Percentiles rank a stretch among this genome's conserved stretches.
Evolutionary conservation across 2,329 filamentous ascomycete genomes (phyloP).

Genomic region (Xylaria sp.): DNA sequence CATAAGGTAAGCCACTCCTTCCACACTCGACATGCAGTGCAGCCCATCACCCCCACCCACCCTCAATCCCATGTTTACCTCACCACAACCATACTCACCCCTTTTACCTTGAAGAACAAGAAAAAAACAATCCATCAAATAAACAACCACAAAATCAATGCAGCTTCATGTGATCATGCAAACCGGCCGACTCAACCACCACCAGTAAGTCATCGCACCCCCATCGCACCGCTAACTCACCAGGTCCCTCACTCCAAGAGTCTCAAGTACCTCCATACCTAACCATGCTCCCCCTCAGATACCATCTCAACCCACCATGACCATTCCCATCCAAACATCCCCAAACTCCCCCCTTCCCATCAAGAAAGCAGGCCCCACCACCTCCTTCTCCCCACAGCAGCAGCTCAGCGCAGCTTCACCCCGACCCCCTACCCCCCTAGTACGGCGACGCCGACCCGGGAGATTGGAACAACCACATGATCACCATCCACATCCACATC

Average conservation of each 20-base stretch:
- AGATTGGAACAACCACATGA: neutral
- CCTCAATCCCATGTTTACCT: neutral
- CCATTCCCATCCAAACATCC: too few relatives aligned
- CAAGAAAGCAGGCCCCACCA: too few relatives aligned
- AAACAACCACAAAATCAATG: neutral
- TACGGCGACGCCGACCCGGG: neutral
- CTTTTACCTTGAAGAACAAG: neutral
- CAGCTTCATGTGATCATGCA: neutral
- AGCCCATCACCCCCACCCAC: neutral
- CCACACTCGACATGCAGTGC: neutral
- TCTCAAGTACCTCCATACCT: too few relatives aligned
- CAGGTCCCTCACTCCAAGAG: too few relatives aligned
- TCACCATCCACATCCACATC: too few relatives aligned
- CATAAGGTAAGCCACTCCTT: neutral
- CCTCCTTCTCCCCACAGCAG: conserved; percentile 1
- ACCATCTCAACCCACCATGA: too few relatives aligned
- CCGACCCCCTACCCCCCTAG: conserved; percentile 2
- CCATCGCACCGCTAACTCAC: neutral
- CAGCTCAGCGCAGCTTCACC: neutral
- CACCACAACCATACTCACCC: neutral
- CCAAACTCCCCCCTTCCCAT: too few relatives aligned
- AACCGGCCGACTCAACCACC: neutral
- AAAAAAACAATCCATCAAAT: neutral
- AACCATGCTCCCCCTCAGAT: too few relatives aligned
- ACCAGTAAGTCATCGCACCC: neutral